Evolutionary conservation across 768 basidiomycete species (phyloP).

Genomic region (Candolleomyces aberdarensis): DNA sequence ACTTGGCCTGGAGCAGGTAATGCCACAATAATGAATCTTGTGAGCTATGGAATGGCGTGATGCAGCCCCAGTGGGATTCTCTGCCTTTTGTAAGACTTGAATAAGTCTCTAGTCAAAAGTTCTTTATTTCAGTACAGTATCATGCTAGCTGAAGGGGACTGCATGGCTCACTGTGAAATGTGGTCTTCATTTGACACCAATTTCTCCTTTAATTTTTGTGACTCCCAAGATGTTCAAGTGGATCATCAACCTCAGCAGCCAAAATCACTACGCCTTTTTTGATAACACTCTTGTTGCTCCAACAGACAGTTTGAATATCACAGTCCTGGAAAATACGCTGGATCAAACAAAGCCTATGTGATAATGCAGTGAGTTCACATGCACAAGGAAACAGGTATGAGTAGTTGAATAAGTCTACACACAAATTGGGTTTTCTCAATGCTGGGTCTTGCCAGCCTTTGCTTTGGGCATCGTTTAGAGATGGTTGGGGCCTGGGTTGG

Average conservation of each 20-base stretch:
- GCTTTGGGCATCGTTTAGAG: too few relatives aligned
- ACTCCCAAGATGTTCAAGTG: conserved; percentile 10
- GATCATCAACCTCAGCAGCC: conserved; percentile 10
- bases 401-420: too few relatives aligned
- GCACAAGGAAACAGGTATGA: not conserved
- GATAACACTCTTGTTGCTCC: not conserved
- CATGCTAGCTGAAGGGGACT: not conserved
- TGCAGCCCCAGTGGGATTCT: conserved; percentile 9
- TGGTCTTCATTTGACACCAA: conserved; percentile 10
- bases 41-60: conserved; percentile 14
- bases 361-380: not conserved
- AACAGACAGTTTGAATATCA: conserved; percentile 7
- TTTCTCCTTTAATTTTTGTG: conserved; percentile 11
- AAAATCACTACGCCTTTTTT: conserved; percentile 12
- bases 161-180: conserved; percentile 8
- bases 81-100: not conserved
- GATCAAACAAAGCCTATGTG: conserved; percentile 5
- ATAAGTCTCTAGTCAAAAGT: conserved; percentile 9
- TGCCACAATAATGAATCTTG: conserved; percentile 18
- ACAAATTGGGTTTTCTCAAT: too few relatives aligned
- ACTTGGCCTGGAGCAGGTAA: conserved; percentile 24
- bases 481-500: too few relatives aligned
- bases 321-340: conserved; percentile 8
- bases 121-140: not conserved
- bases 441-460: too few relatives aligned